phyloP scores from a whole-genome alignment of 129 eudicot species.

The Apium graveolens region DNA sequence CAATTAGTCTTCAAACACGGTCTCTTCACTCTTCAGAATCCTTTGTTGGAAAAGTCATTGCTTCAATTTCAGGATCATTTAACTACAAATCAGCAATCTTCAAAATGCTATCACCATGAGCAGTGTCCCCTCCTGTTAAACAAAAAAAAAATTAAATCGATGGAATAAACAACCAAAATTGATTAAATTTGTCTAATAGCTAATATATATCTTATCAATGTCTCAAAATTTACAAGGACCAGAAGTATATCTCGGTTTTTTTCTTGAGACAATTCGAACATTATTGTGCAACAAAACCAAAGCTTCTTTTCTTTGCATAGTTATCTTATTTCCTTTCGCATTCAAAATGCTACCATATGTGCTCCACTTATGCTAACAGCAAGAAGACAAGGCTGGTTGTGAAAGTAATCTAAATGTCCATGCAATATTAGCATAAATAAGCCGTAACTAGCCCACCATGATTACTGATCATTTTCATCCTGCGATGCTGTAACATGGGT shows the following conservation, averaged over 20 bases:
- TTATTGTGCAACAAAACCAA: background rate
- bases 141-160: background rate
- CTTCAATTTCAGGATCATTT: constrained; percentile 19
- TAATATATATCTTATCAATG: background rate
- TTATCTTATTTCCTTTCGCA: background rate
- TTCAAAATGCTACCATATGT: background rate
- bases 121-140: background rate
- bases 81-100: constrained; percentile 20
- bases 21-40: too few relatives aligned
- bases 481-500: background rate
- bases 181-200: background rate
- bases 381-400: background rate
- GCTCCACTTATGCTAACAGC: background rate
- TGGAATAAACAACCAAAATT: background rate
- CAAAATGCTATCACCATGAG: background rate
- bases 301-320: background rate
- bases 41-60: background rate
- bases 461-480: background rate
- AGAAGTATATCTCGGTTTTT: background rate
- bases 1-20: too few relatives aligned
- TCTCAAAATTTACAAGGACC: background rate
- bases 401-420: background rate
- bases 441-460: background rate
- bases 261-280: background rate
- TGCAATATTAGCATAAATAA: background rate